Base-by-base conservation (phyloP, 495 filamentous ascomycete genomes). In the Stereocaulon alpinum region DNA sequence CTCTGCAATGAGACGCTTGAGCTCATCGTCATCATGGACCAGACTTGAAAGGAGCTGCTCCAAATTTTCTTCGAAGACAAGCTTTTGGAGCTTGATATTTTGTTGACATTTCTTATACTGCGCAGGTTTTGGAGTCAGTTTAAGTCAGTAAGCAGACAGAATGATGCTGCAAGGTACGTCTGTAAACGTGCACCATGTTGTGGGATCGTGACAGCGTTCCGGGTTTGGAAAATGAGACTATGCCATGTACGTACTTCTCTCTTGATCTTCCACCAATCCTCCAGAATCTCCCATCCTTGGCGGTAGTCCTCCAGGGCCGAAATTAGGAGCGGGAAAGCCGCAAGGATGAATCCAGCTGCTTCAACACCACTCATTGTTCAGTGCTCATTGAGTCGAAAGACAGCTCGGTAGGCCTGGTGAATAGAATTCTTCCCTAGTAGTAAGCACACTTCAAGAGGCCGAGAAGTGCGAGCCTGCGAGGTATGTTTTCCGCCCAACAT, bases 321-420 rank as follows among this genome's bases (percentile, higher is more conserved):
- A 10, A 73, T 64, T 45, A 68, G 59, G 2, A 73, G 40, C 0
- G 70, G 68, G 42, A 73, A 69, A 17, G 64, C 59, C 0, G 65
- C 66, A 14, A 73, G 65, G 18, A 72, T 51, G 30, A 69, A 9
- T 9, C 71, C 71, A n/a, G 67, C 70, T 9, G 67, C 62, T 60
- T 72, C 71, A 37, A 73, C 40, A n/a, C 71, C 71, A 24, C 67
- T 68, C 68, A 76, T 77, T 20, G 27, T 17, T 9, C n/a, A 2
- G 27, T 18, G 6, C 15, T n/a, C 15, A 18, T 29, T 3, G 22
- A 17, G 17, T 32, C 18, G n/a, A 24, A 24, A 24, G 24, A 24
- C 24, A 24, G 24, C 24, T 24, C 24, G 24, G 24, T 24, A 24
- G 34, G 10, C 0, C 27, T 9, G 5, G 47, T 50, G 15, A 10